Conservation (phyloP, 1,284 basidiomycete species). For the Cutaneotrichosporon sp. region DNA sequence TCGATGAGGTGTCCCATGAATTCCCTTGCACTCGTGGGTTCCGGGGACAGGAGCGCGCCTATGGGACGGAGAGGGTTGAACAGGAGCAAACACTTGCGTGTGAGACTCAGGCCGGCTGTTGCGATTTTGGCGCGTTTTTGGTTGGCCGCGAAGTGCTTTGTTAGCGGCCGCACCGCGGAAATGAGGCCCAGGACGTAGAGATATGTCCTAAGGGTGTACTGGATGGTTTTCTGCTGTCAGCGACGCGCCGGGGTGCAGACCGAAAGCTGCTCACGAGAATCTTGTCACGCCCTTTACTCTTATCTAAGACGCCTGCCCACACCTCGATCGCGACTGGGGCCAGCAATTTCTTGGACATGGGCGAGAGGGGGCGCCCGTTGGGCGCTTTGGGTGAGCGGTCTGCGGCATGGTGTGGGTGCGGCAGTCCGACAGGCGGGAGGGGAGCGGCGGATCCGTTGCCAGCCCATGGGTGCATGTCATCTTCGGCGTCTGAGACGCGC, state of each 20-base stretch:
- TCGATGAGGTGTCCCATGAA: constrained; percentile 39
- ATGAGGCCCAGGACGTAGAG: constrained; percentile 41
- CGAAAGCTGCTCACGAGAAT: constrained; percentile 36
- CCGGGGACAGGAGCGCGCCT: constrained; percentile 35
- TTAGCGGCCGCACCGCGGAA: constrained; percentile 31
- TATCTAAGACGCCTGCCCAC: constrained; percentile 38
- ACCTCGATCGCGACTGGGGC: constrained; percentile 27
- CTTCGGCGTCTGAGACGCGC: constrained; percentile 6
- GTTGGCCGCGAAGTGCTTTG: constrained; percentile 34
- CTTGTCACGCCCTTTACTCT: constrained; percentile 43
- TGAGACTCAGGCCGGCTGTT: constrained; percentile 32
- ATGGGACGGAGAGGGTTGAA: constrained; percentile 42
- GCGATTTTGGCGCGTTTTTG: constrained; percentile 32
- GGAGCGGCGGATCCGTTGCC: background rate
- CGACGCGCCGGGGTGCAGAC: too few relatives aligned
- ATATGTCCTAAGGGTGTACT: constrained; percentile 42
- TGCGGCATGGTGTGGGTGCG: background rate
- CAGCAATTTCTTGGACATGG: constrained; percentile 1
- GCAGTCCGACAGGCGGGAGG: background rate
- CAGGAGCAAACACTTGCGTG: constrained; percentile 45
- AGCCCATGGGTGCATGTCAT: constrained; percentile 5
- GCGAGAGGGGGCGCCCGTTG: constrained; percentile 2
- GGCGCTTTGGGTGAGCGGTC: background rate
- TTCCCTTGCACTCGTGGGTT: constrained; percentile 37
- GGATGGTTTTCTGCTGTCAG: constrained; percentile 39